Base-by-base conservation (phyloP, 805 yeast genomes). In the Ogataea saltuana region DNA sequence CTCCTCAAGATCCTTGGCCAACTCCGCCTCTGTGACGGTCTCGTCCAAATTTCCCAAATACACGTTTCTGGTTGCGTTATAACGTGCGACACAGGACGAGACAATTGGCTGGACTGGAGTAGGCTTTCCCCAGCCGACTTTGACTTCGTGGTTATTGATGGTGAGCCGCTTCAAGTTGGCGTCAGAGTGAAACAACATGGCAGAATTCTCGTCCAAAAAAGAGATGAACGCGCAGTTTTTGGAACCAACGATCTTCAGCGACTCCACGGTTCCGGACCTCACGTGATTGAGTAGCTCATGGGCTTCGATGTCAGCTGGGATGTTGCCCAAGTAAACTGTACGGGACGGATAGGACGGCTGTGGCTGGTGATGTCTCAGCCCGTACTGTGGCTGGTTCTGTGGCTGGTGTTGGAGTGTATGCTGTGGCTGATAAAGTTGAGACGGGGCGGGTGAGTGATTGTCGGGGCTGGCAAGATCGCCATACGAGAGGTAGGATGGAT, bases 101-200 rank as follows among this genome's bases (percentile, higher is more conserved):
- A 91, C 90, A 6, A 84, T 74, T 2, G 95, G 85, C 46, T 80
- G 81, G 26, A 89, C 78, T 1, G 85, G 80, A 2, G 83, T 72
- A 29, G 88, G 80, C 53, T 85, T 85, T 16, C 96, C 97, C 98
- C 98, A 93, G 10, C 97, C 96, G 46, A 91, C 77, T 58, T 88
- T 79, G 44, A 90, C 79, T 56, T 87, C 95, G 52, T 84, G 81
- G 34, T 88, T 89, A 53, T 80, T 81, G 46, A 93, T 85, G 31
- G 83, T 79, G 50, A 90, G 72, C 60, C 90, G 80, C 60, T 88
- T 88, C 60, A 91, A 73, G 39, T 87, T 83, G 29, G 96, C 95
- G 68, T 90, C 97, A 1, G 96, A 87, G 65, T 89, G 97, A 69
- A 93, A 93, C 51, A 88, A 77, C 46, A 88, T 72, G 0, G 98